A percentile compares a stretch with the other conserved stretches of the same genome.
phyloP scores from a whole-genome alignment of 768 basidiomycete genomes.

The Boletus sensibilis region DNA sequence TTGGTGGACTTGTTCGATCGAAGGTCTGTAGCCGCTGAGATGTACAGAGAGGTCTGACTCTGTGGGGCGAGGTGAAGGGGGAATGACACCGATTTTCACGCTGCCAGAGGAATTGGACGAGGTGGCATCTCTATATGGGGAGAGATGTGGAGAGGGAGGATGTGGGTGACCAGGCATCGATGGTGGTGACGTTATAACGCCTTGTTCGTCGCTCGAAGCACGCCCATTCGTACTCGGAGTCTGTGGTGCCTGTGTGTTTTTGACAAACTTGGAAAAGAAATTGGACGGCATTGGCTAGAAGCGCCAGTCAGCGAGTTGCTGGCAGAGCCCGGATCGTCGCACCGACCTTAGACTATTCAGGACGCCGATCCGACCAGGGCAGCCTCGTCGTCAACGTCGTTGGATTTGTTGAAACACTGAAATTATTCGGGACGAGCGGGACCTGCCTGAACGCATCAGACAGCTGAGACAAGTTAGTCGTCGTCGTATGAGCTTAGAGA shows the following conservation, averaged over 20 bases:
- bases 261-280: conserved; percentile 34
- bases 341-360: conserved; percentile 7
- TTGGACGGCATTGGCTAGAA: conserved; percentile 24
- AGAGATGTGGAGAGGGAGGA: conserved; percentile 5
- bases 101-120: conserved; percentile 19
- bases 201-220: not conserved
- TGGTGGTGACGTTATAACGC: not conserved
- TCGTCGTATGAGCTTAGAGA: not conserved
- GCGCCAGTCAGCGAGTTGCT: not conserved
- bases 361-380: not conserved
- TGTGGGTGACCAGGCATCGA: conserved; percentile 2
- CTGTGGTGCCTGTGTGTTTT: conserved; percentile 11
- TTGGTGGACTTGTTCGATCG: conserved; percentile 20
- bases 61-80: conserved; percentile 27
- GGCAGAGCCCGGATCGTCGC: not conserved
- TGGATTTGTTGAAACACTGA: not conserved
- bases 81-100: conserved; percentile 32
- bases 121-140: conserved; percentile 2
- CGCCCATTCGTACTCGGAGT: not conserved
- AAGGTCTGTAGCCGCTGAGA: not conserved
- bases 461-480: not conserved
- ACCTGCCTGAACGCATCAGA: not conserved
- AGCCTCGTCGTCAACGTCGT: not conserved
- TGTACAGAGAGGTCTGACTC: conserved; percentile 17
- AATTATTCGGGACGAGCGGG: not conserved